These are phyloP conservation scores for Aristolochia fimbriata DNA, from an alignment of 164 flowering plant genomes.

Conservation along the genomic window DNA sequence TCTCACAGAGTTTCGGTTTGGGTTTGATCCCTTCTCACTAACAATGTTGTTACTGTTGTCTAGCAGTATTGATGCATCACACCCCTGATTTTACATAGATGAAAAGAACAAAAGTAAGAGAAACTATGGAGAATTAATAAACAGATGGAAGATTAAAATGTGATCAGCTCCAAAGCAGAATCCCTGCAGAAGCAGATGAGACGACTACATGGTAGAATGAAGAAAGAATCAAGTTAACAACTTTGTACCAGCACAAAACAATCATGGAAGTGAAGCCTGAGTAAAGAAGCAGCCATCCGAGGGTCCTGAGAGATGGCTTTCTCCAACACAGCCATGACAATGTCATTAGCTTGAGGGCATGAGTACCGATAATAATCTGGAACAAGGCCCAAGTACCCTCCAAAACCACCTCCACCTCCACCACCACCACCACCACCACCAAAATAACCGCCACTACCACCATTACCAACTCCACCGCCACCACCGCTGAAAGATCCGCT, in stretches of 20 bases:
- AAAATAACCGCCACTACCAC: neutral
- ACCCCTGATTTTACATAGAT: conserved; percentile 40
- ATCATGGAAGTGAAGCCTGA: conserved; percentile 94
- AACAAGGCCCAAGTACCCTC: conserved; percentile 24
- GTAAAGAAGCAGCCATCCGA: conserved; percentile 81
- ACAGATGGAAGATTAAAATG: no score
- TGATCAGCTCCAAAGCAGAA: neutral
- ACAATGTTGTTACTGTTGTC: conserved; percentile 41
- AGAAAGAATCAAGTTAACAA: neutral
- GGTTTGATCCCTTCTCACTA: conserved; percentile 58
- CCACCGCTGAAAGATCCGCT: conserved; percentile 15
- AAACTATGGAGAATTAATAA: neutral
- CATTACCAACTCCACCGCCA: conserved; percentile 7
- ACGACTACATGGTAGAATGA: no score
- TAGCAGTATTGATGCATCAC: conserved; percentile 74
- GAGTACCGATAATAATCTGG: conserved; percentile 56
- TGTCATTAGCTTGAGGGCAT: conserved; percentile 75
- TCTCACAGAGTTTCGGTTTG: conserved; percentile 66
- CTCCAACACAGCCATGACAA: conserved; percentile 66
- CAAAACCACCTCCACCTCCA: conserved; percentile 10
- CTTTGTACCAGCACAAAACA: conserved; percentile 85
- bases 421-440: neutral
- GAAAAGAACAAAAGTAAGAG: neutral
- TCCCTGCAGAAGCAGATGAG: neutral
- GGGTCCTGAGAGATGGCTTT: conserved; percentile 56